Percentiles rank a stretch among this genome's conserved stretches.
These are phyloP conservation scores for Hypoxylon sp. DNA, from an alignment of 2,329 filamentous ascomycete species.

Conservation along the genomic window DNA sequence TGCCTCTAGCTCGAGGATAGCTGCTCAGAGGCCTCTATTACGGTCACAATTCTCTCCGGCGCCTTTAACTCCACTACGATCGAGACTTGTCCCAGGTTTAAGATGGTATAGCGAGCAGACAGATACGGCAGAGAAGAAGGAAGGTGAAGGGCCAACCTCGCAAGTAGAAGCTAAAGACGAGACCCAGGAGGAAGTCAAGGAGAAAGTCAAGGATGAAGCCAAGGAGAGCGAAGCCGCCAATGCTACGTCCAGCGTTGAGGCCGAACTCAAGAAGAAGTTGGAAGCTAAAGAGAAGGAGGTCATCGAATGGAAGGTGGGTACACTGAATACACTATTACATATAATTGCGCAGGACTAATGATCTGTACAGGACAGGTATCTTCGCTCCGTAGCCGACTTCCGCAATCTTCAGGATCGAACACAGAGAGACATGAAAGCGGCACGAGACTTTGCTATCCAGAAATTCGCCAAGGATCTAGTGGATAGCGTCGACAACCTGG, in stretches of 20 bases:
- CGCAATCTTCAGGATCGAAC: conserved; percentile 97
- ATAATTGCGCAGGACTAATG: conserved; percentile 18
- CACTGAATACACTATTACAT: background rate
- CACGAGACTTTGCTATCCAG: conserved; percentile 94
- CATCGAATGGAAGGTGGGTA: conserved; percentile 84
- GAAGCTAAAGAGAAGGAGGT: conserved; percentile 79
- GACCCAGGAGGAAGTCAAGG: conserved; percentile 51
- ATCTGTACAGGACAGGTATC: conserved; percentile 82
- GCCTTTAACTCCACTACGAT: conserved; percentile 52
- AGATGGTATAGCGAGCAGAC: conserved; percentile 56
- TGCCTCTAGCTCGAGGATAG: conserved; percentile 51
- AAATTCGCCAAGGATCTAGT: conserved; percentile 95
- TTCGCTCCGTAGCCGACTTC: conserved; percentile 95
- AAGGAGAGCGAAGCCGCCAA: conserved; percentile 53
- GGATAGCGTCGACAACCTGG: conserved; percentile 96
- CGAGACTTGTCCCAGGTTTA: conserved; percentile 43
- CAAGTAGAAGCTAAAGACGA: conserved; percentile 55
- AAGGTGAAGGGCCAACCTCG: conserved; percentile 53
- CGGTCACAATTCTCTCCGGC: conserved; percentile 60
- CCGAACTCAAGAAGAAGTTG: conserved; percentile 72
- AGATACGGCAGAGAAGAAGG: conserved; percentile 57
- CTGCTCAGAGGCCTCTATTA: conserved; percentile 63
- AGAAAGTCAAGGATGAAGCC: conserved; percentile 50
- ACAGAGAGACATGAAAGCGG: conserved; percentile 86
- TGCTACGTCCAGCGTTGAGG: conserved; percentile 59